A percentile compares a stretch with the other conserved stretches of the same genome.
Conservation (phyloP, 1,284 basidiomycete species). For the Sanghuangporus sanghuang region DNA sequence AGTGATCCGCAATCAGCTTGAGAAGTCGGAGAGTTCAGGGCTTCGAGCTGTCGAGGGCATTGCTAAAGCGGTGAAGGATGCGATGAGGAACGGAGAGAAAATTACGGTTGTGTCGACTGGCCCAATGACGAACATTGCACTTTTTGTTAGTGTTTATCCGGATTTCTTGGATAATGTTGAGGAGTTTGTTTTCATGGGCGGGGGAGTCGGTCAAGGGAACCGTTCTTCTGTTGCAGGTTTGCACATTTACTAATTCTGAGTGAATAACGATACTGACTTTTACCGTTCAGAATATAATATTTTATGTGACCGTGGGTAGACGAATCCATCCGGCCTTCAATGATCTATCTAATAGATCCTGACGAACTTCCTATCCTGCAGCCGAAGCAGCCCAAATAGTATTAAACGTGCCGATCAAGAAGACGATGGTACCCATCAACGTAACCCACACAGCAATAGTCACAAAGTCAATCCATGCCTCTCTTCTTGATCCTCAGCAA, state of each 20-base stretch:
- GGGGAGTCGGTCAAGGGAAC: constrained; percentile 78
- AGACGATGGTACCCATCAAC: constrained; percentile 77
- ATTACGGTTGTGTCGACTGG: constrained; percentile 70
- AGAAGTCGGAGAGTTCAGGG: constrained; percentile 22
- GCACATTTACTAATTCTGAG: neutral
- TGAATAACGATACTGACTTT: neutral
- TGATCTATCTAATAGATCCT: neutral
- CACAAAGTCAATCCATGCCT: constrained; percentile 43
- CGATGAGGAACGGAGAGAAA: constrained; percentile 53
- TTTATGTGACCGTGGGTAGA: constrained; percentile 64
- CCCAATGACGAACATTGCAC: constrained; percentile 80
- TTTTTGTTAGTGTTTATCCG: constrained; percentile 68
- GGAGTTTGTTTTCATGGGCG: constrained; percentile 87
- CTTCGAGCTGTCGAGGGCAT: constrained; percentile 64
- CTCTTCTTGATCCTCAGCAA: constrained; percentile 41
- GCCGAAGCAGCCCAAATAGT: constrained; percentile 81
- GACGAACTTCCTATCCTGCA: constrained; percentile 24
- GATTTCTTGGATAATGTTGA: constrained; percentile 66
- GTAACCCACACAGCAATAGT: constrained; percentile 81
- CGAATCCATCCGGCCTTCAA: neutral
- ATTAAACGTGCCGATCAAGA: constrained; percentile 49
- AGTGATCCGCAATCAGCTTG: constrained; percentile 44
- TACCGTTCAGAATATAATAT: constrained; percentile 66
- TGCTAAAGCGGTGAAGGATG: constrained; percentile 44
- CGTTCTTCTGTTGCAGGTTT: constrained; percentile 65